Evolutionary conservation across 225 moss, liverwort and hornwort genomes (phyloP), one percentile per base, ranked within the genome.

Genomic region (Ulota crispa): DNA sequence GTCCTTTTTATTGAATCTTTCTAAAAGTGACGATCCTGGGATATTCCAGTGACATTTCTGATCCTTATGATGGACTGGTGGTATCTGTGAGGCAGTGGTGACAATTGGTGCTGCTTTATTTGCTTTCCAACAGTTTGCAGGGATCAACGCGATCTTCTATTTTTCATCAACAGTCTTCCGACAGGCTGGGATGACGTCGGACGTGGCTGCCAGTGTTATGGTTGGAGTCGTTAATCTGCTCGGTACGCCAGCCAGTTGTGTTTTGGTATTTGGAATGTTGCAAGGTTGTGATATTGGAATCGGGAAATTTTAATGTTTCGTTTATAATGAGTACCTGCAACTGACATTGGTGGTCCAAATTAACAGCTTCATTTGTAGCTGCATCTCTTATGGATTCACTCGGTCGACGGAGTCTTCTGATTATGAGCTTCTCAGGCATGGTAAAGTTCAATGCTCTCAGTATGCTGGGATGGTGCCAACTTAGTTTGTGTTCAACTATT

Each of bases 401-500:
- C 76, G 95, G 96, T 72, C 89, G 95, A 76, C 86, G 95, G 18
- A 92, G 78, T 37, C 87, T 97, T 55, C 76, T 95, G 81, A 77
- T 97, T 27, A 89, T 91, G 90, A 97, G 96, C 83, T 97, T 97
- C 77, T 87, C 77, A 75, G 95, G 96, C 87, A 97, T 97, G 96
- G 96, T 92, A 77, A 83, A 82, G 80, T 24, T 84, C 64, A 26
- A 70, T 45, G 12, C 56, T 77, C 37, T 37, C 39, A 67, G 76
- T 80, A 37, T 72, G 66, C 45, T 59, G 47, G 57, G n/a, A 21
- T 71, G 45, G 21, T 56, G 70, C 27, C 64, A 78, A 23, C 32
- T 31, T 13, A 23, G 47, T 60, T 69, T 70, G 13, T 11, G 52
- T 61, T 37, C 18, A 61, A 32, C 2, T 68, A 23, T 65, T 70